phyloP scores from a whole-genome alignment of 1,284 basidiomycete genomes.

The Cutaneotrichosporon cavernicola region DNA sequence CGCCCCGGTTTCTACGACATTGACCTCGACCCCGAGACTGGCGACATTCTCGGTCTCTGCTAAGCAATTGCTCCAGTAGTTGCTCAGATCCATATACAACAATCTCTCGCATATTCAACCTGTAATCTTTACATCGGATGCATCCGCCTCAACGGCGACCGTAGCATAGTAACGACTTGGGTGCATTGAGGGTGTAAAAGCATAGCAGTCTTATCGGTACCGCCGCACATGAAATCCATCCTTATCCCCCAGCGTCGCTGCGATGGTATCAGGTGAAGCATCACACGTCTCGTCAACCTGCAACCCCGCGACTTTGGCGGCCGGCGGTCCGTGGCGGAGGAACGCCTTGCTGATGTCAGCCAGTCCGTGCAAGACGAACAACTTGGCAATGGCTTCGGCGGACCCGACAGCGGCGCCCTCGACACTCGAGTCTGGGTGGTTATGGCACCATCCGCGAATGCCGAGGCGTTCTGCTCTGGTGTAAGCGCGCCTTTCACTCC shows the following conservation, averaged over 20 bases:
- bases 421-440: constrained; percentile 46
- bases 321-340: constrained; percentile 38
- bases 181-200: too few species aligned
- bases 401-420: constrained; percentile 47
- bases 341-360: constrained; percentile 32
- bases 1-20: constrained; percentile 69
- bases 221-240: constrained; percentile 1
- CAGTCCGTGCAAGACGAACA: constrained; percentile 30
- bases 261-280: constrained; percentile 11
- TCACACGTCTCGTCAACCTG: constrained; percentile 34
- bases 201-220: not conserved
- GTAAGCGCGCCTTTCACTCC: not conserved
- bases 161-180: not conserved
- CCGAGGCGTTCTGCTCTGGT: constrained; percentile 41
- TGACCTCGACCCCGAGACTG: constrained; percentile 52
- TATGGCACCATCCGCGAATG: constrained; percentile 46
- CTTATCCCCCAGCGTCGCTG: not conserved
- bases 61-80: constrained; percentile 23
- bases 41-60: constrained; percentile 53
- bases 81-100: not conserved
- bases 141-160: constrained; percentile 13
- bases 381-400: constrained; percentile 37
- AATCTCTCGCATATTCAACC: constrained; percentile 6
- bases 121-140: constrained; percentile 8
- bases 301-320: constrained; percentile 39